These are phyloP conservation scores for Rachicladosporium sp. DNA, from an alignment of 2,329 filamentous ascomycete species.

Conservation along the genomic window DNA sequence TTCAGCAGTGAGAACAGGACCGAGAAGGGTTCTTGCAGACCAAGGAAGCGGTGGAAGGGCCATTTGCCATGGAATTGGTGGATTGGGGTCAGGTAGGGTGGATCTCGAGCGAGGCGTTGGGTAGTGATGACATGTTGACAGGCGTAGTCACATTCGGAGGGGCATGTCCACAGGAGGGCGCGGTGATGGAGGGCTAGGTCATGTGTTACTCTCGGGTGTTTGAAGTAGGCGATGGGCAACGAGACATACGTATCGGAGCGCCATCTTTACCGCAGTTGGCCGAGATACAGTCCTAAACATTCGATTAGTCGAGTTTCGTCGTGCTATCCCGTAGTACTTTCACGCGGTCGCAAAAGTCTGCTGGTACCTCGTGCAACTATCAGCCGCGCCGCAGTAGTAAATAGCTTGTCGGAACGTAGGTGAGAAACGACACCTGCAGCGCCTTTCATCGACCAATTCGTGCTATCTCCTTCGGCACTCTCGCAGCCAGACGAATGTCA, in stretches of 20 bases:
- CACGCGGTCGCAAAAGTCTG: no score
- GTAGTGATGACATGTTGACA: slow-evolving; percentile 89
- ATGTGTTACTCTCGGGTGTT: no score
- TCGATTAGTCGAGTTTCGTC: background rate
- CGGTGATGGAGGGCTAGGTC: slow-evolving; percentile 59
- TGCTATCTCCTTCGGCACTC: no score
- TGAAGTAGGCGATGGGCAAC: no score
- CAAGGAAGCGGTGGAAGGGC: slow-evolving; percentile 83
- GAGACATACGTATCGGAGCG: slow-evolving; percentile 52
- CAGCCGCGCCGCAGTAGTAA: no score
- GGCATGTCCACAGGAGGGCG: slow-evolving; percentile 83
- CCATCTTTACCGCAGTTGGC: slow-evolving; percentile 65
- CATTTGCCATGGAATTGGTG: slow-evolving; percentile 98
- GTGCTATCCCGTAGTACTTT: no score
- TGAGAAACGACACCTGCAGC: no score
- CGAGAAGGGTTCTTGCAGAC: slow-evolving; percentile 88
- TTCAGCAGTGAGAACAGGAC: slow-evolving; percentile 91
- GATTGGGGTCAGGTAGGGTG: slow-evolving; percentile 52
- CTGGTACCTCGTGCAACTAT: no score
- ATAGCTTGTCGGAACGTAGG: no score
- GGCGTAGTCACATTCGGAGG: slow-evolving; percentile 90
- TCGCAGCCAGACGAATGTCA: no score
- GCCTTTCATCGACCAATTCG: no score
- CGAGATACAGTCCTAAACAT: slow-evolving; percentile 56
- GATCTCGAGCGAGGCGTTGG: slow-evolving; percentile 51